Conservation (phyloP, 1,284 basidiomycete species). For the Exobasidium rhododendri region DNA sequence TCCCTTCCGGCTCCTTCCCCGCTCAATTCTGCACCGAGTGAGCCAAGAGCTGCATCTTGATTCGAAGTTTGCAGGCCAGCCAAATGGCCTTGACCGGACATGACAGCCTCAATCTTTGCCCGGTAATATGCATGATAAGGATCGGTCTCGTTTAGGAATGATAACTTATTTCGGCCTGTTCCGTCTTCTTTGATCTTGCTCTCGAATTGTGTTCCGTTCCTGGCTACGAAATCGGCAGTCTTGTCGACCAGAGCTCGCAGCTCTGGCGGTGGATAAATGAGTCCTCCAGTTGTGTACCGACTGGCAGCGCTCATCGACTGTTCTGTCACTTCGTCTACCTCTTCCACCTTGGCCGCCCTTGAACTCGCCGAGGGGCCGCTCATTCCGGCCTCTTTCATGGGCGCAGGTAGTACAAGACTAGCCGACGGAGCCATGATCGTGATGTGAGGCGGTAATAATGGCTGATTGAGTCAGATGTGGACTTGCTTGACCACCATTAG, state of each 20-base stretch:
- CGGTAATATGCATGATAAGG: slow-evolving; percentile 52
- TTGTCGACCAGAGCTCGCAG: slow-evolving; percentile 85
- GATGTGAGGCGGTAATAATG: too few species aligned
- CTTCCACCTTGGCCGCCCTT: slow-evolving; percentile 23
- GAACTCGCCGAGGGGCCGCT: slow-evolving; percentile 20
- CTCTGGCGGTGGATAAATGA: slow-evolving; percentile 57
- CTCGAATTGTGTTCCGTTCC: slow-evolving; percentile 49
- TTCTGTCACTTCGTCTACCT: slow-evolving; percentile 27
- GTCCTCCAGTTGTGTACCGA: slow-evolving; percentile 37
- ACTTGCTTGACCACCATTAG: too few species aligned
- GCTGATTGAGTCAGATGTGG: too few species aligned
- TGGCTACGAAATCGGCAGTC: slow-evolving; percentile 85
- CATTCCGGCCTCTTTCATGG: slow-evolving; percentile 20
- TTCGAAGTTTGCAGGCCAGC: slow-evolving; percentile 11
- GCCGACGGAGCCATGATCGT: slow-evolving; percentile 5
- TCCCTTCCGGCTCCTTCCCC: slow-evolving; percentile 41
- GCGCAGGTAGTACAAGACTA: slow-evolving; percentile 43
- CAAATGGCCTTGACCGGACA: slow-evolving; percentile 24
- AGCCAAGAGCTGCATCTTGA: slow-evolving; percentile 5
- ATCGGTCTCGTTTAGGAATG: slow-evolving; percentile 45
- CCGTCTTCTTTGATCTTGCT: slow-evolving; percentile 46
- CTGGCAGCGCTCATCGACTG: slow-evolving; percentile 19
- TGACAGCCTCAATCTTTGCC: slow-evolving; percentile 35
- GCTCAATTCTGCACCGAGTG: background rate
- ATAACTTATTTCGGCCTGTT: slow-evolving; percentile 43